Evolutionary conservation across 805 yeast genomes (phyloP).

Genomic region (Wickerhamomyces xylosicus): DNA sequence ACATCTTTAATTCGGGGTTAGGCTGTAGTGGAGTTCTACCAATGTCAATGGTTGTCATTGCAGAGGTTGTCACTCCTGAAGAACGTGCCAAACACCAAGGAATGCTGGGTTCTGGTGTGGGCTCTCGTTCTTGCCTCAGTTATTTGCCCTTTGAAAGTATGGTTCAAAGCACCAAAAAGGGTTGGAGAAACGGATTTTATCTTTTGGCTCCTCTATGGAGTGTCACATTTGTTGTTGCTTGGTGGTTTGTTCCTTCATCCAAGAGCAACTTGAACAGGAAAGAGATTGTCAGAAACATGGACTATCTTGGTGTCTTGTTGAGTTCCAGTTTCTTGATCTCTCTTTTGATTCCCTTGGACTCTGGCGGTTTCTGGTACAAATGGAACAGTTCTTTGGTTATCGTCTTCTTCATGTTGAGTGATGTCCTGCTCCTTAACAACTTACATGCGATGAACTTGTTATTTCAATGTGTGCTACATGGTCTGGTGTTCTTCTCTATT

Average conservation of each 20-base stretch:
- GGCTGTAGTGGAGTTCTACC: slow-evolving; percentile 47
- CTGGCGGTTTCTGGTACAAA: slow-evolving; percentile 48
- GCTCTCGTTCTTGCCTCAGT: slow-evolving; percentile 34
- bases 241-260: slow-evolving; percentile 30
- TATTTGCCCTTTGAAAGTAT: slow-evolving; percentile 32
- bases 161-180: slow-evolving; percentile 13
- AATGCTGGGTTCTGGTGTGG: slow-evolving; percentile 38
- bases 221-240: slow-evolving; percentile 34
- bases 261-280: slow-evolving; percentile 23
- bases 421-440: slow-evolving; percentile 26
- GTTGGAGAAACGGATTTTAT: slow-evolving; percentile 34
- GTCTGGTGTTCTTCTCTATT: slow-evolving; percentile 36
- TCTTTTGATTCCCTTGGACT: slow-evolving; percentile 41
- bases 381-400: slow-evolving; percentile 43
- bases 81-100: slow-evolving; percentile 52
- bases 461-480: slow-evolving; percentile 35
- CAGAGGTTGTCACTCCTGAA: slow-evolving; percentile 42
- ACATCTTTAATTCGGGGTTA: slow-evolving; percentile 39
- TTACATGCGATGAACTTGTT: slow-evolving; percentile 25
- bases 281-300: slow-evolving; percentile 38
- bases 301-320: slow-evolving; percentile 40
- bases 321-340: slow-evolving; percentile 38
- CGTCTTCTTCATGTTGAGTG: slow-evolving; percentile 32
- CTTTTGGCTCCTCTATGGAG: slow-evolving; percentile 31
- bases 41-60: slow-evolving; percentile 38